phyloP scores from a whole-genome alignment of 2,329 filamentous ascomycete species.

The Paracoccidioides lutzii region DNA sequence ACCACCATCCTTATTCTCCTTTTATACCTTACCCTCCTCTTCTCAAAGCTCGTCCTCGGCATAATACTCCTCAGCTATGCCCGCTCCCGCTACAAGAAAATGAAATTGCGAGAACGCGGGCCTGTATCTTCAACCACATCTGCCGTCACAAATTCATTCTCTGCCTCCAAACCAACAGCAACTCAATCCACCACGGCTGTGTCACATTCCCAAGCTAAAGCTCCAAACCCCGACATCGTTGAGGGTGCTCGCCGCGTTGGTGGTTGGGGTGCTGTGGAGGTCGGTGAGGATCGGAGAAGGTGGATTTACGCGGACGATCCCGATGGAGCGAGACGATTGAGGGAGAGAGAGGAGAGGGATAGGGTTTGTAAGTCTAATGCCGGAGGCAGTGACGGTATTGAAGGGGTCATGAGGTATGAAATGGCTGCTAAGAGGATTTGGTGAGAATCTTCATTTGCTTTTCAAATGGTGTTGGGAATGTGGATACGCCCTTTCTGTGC shows the following conservation, averaged over 20 bases:
- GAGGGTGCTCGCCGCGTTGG: constrained; percentile 65
- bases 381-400: constrained; percentile 49
- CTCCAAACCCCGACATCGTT: constrained; percentile 43
- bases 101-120: constrained; percentile 55
- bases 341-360: constrained; percentile 50
- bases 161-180: constrained; percentile 1
- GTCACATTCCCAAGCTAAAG: not conserved
- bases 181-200: constrained; percentile 5
- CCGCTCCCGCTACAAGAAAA: constrained; percentile 62
- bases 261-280: constrained; percentile 72
- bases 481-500: not conserved
- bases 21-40: constrained; percentile 70
- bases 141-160: not conserved
- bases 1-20: constrained; percentile 80
- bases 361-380: constrained; percentile 46
- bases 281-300: constrained; percentile 72
- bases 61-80: constrained; percentile 76
- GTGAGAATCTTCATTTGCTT: constrained; percentile 35
- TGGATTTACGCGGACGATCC: constrained; percentile 81
- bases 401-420: constrained; percentile 65
- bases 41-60: constrained; percentile 72
- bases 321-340: constrained; percentile 52
- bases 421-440: constrained; percentile 97
- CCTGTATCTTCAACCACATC: constrained; percentile 10
- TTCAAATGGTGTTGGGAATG: not conserved